These are phyloP conservation scores for Citeromyces siamensis DNA, from an alignment of 1,139 yeast genomes.

Conservation along the genomic window DNA sequence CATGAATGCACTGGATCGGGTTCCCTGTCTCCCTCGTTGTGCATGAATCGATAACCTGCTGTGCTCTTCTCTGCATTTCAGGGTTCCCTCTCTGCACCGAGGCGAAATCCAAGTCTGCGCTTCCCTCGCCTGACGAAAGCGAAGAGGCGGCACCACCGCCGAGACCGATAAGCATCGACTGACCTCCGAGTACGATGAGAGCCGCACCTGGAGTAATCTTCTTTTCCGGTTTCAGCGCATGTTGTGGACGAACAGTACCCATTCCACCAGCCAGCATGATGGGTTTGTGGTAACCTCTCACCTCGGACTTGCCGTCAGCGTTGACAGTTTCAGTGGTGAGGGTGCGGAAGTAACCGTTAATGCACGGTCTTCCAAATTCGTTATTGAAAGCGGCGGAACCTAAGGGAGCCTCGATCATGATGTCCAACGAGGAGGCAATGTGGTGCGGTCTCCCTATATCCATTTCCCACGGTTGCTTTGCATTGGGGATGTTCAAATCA, in stretches of 20 bases:
- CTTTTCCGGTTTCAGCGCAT: slow-evolving; percentile 70
- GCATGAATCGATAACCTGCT: slow-evolving; percentile 94
- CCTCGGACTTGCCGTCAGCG: slow-evolving; percentile 50
- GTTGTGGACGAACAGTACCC: slow-evolving; percentile 91
- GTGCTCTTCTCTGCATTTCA: slow-evolving; percentile 98
- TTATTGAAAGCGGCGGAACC: slow-evolving; percentile 98
- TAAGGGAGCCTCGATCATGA: slow-evolving; percentile 94
- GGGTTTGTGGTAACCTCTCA: slow-evolving; percentile 97
- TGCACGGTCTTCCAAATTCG: slow-evolving; percentile 98
- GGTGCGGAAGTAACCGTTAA: slow-evolving; percentile 94
- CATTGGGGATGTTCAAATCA: slow-evolving; percentile 77
- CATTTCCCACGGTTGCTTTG: slow-evolving; percentile 91
- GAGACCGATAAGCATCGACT: slow-evolving; percentile 95
- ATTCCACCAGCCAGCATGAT: slow-evolving; percentile 99
- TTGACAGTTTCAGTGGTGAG: slow-evolving; percentile 68
- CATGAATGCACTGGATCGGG: slow-evolving; percentile 95
- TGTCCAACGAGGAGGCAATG: slow-evolving; percentile 86
- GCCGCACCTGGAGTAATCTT: slow-evolving; percentile 89
- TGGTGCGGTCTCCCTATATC: slow-evolving; percentile 84
- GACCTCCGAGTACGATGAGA: slow-evolving; percentile 93
- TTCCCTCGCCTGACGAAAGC: slow-evolving; percentile 88
- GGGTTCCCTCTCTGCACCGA: slow-evolving; percentile 99
- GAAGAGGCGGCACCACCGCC: slow-evolving; percentile 99
- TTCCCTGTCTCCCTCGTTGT: slow-evolving; percentile 66
- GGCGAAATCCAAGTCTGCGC: slow-evolving; percentile 93